Evolutionary conservation across 768 basidiomycete species (phyloP), one percentile per base, ranked within the genome.

Genomic region (Lentinula lateritia): DNA sequence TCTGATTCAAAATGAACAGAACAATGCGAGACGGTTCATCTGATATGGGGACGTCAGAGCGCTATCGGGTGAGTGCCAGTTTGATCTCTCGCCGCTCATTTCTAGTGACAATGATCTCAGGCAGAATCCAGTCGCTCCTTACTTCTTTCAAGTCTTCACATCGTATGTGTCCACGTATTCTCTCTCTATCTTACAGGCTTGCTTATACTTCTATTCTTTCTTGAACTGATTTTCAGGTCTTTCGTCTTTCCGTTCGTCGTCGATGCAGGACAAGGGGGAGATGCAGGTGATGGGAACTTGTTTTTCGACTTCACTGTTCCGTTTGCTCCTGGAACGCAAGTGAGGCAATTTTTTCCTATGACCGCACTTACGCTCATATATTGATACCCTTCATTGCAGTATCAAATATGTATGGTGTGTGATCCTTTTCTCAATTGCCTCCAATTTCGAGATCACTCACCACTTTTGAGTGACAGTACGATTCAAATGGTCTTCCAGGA

Each of bases 401-500:
- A 82, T 69, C 81, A 84, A 67, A 81, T 83, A 62, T 84, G 83
- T 74, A 83, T 84, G 82, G 82, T 83, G 59, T 39, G 69, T 8
- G 12, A 6, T 6, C 39, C 20, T 42, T 35, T 38, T 41, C 8
- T 23, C 38, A 23, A 8, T 13, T 18, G 54, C 5, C 53, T 3
- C 10, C 7, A 35, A 48, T 16, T 5, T 36, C 18, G 28, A 28
- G 28, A 28, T 36, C 12, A 56, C 52, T 62, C 42, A 65, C 23
- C 52, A 0, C 39, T 18, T 45, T 8, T 50, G 8, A 45, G 4
- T 41, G 39, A 38, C 39, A 83, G 82, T 79, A 76, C 66, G 83
- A 80, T 62, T 70, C 65, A 6, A 76, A 75, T 39, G 82, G 82
- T 7, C 70, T 74, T 9, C 73, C 80, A 1, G 83, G 83, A n/a